phyloP scores from a whole-genome alignment of 1,284 basidiomycete genomes.

The Cutaneotrichosporon sp. region DNA sequence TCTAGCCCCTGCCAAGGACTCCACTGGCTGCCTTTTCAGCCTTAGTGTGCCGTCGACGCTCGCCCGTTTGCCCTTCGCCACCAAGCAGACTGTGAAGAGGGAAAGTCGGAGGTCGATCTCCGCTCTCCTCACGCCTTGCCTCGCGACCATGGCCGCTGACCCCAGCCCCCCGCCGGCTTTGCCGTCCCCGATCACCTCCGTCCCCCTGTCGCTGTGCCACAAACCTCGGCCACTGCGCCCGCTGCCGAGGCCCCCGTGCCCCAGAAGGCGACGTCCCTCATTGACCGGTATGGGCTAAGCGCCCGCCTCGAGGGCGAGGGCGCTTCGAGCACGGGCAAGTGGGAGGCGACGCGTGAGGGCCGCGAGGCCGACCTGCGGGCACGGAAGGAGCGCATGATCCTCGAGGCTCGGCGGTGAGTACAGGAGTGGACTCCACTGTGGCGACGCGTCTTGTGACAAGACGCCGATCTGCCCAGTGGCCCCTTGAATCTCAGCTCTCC shows the following conservation, averaged over 20 bases:
- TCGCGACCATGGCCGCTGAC: background rate
- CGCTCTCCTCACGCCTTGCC: too few species aligned
- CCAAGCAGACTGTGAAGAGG: too few species aligned
- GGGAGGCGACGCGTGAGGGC: slow-evolving; percentile 48
- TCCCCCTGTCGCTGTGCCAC: slow-evolving; percentile 9
- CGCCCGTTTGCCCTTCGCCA: too few species aligned
- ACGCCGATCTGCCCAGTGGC: background rate
- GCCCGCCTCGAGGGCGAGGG: slow-evolving; percentile 27
- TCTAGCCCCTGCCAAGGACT: background rate
- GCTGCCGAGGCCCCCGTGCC: slow-evolving; percentile 17
- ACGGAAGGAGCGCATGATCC: slow-evolving; percentile 50
- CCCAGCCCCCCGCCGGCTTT: slow-evolving; percentile 21
- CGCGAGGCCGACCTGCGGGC: slow-evolving; percentile 44
- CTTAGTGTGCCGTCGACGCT: too few species aligned
- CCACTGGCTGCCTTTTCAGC: too few species aligned
- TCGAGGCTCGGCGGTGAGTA: slow-evolving; percentile 49
- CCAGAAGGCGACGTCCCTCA: slow-evolving; percentile 30
- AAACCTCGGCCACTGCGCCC: slow-evolving; percentile 3
- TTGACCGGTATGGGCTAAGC: slow-evolving; percentile 43
- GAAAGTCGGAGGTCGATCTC: too few species aligned
- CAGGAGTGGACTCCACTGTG: too few species aligned
- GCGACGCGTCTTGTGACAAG: background rate
- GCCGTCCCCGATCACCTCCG: slow-evolving; percentile 22
- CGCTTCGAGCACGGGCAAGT: slow-evolving; percentile 27
- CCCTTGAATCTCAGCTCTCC: too few species aligned